Evolutionary conservation across 1,284 basidiomycete genomes (phyloP).

Genomic region (Sphaerobolus stellatus): DNA sequence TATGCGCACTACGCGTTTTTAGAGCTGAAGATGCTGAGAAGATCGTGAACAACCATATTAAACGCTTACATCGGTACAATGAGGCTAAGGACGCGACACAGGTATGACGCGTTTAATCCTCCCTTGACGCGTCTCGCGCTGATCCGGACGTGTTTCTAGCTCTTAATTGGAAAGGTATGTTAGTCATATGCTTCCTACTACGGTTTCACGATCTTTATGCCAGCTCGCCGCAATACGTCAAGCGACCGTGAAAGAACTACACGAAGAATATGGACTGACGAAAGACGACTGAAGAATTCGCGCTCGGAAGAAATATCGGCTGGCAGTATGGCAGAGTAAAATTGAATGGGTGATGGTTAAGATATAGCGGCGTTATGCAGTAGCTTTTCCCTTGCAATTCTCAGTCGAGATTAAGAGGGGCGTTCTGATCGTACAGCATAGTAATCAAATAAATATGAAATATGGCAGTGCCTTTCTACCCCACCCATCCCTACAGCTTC

Average conservation of each 20-base stretch:
- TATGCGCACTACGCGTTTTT: no score
- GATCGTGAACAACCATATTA: conserved; percentile 69
- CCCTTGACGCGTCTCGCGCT: neutral
- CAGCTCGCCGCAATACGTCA: conserved; percentile 66
- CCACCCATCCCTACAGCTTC: no score
- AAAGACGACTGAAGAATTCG: conserved; percentile 41
- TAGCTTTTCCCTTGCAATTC: no score
- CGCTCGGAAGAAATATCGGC: no score
- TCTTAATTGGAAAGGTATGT: conserved; percentile 56
- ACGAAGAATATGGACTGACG: conserved; percentile 62
- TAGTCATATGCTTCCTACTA: conserved; percentile 1
- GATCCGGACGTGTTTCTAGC: conserved; percentile 33
- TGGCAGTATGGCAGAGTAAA: no score
- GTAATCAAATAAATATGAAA: no score
- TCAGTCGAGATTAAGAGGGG: no score
- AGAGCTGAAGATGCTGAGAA: conserved; percentile 55
- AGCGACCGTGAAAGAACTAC: conserved; percentile 68
- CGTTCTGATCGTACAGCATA: no score
- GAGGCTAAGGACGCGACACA: conserved; percentile 80
- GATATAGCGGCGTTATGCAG: no score
- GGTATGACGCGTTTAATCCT: conserved; percentile 36
- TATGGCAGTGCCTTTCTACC: no score
- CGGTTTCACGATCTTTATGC: conserved; percentile 8
- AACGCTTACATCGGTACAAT: conserved; percentile 71
- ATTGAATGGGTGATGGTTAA: no score